A percentile compares a stretch with the other conserved stretches of the same genome.
Conservation (phyloP, 805 yeast genomes). For the Debaryomyces tyrocola region DNA sequence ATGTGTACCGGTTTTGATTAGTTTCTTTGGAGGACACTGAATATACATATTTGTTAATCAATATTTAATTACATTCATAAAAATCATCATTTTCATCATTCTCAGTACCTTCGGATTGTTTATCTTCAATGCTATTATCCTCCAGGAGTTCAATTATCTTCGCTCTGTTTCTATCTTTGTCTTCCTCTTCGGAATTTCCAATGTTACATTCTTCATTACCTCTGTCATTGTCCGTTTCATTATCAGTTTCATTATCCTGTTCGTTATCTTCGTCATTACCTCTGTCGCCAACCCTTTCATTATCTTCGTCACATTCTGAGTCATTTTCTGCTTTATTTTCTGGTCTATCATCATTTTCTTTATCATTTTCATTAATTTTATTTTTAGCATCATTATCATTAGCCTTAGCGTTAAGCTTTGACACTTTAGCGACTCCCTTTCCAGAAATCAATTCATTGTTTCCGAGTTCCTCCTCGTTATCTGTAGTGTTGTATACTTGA, state of each 20-base stretch:
- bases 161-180: no score
- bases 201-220: no score
- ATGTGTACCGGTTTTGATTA: conserved; percentile 24
- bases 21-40: conserved; percentile 19
- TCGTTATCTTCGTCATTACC: conserved; percentile 3
- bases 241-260: neutral
- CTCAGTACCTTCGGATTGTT: conserved; percentile 1
- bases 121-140: neutral
- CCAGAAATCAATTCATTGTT: no score
- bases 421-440: neutral
- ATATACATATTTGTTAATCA: neutral
- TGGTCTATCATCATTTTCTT: conserved; percentile 3
- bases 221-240: no score
- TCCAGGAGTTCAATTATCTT: no score
- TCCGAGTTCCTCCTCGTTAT: conserved; percentile 1
- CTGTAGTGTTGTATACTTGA: neutral
- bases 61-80: conserved; percentile 4
- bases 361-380: conserved; percentile 4
- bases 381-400: conserved; percentile 5
- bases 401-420: neutral
- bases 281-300: no score
- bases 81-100: conserved; percentile 7
- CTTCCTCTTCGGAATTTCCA: no score
- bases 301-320: neutral
- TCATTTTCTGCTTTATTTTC: conserved; percentile 1